Evolutionary conservation across 2,329 filamentous ascomycete species (phyloP), one percentile per base, ranked within the genome.

Genomic region (Cordyceps cicadae): DNA sequence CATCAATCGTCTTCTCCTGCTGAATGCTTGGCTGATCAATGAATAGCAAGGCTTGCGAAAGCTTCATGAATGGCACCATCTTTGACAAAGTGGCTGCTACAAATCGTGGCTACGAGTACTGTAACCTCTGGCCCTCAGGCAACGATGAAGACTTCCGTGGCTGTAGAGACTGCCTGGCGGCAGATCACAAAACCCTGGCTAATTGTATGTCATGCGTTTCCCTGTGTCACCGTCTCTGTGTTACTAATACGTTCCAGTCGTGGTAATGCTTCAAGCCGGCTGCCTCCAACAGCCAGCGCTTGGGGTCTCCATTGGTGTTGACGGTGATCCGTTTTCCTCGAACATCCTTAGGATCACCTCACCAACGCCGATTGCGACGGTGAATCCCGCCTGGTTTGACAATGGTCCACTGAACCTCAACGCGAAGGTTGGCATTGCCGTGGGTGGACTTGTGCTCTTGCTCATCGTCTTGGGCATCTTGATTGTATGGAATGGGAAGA

Each of bases 381-480:
- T 78, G n/a, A 63, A 75, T 46, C 72, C 75, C 0, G 69, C 75
- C 34, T 76, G 77, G 67, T 69, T 74, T 39, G 72, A 75, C 3
- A 62, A 73, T 0, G 78, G 79, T 0, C 75, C 81, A 0, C 68
- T 87, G 8, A 77, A 71, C 2, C 72, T 86, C 1, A 81, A 79
- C 5, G 80, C 76, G 14, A 82, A 84, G 59, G 82, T 85, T 0
- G 85, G 83, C 63, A 81, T 87, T 56, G 81, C 78, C 15, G 74
- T 82, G 24, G 83, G 78, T 5, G 78, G 74, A 0, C 64, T 86
- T 0, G 73, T 77, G 7, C 57, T 81, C 0, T 17, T 85, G 4
- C 73, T 87, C 3, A 68, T 73, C 8, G 14, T 80, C 1, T 64
- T 74, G 9, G 84, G 84, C 11, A 81, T 77, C 67, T 75, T 73